phyloP scores from a whole-genome alignment of 2,329 filamentous ascomycete species.

The Cladosporium sp. region DNA sequence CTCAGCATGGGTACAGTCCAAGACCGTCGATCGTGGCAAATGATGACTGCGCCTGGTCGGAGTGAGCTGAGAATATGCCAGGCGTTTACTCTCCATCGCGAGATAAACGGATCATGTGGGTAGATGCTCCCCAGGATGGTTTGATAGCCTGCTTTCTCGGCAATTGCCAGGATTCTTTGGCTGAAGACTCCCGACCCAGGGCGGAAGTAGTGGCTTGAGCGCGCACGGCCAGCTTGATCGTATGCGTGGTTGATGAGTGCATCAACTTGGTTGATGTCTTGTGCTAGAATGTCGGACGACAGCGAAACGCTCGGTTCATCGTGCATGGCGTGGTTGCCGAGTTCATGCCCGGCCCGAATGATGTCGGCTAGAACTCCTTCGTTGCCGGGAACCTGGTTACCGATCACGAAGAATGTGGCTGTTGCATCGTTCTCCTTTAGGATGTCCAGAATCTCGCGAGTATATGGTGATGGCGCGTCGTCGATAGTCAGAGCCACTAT shows the following conservation, averaged over 20 bases:
- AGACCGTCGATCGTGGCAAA: constrained; percentile 80
- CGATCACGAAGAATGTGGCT: constrained; percentile 90
- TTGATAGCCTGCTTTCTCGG: constrained; percentile 65
- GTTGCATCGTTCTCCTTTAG: constrained; percentile 66
- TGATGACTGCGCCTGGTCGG: constrained; percentile 73
- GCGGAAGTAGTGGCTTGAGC: constrained; percentile 70
- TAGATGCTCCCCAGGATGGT: constrained; percentile 84
- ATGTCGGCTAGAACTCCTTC: constrained; percentile 53
- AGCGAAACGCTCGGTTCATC: constrained; percentile 74
- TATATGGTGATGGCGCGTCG: constrained; percentile 76
- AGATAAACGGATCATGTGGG: constrained; percentile 87
- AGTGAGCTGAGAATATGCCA: constrained; percentile 79
- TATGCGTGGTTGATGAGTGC: constrained; percentile 61
- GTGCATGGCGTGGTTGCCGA: constrained; percentile 87
- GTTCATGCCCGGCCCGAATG: constrained; percentile 57
- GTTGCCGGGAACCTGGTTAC: constrained; percentile 66
- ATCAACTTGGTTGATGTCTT: constrained; percentile 68
- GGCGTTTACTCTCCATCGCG: constrained; percentile 69
- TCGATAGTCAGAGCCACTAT: constrained; percentile 83
- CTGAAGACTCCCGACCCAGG: constrained; percentile 86
- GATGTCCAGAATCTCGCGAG: constrained; percentile 67
- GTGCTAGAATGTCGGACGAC: constrained; percentile 58
- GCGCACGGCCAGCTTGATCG: constrained; percentile 39
- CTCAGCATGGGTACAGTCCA: constrained; percentile 82
- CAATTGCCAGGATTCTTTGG: constrained; percentile 63